Conservation (phyloP, 352 stramenopile genomes). For the Pythium biforme region DNA sequence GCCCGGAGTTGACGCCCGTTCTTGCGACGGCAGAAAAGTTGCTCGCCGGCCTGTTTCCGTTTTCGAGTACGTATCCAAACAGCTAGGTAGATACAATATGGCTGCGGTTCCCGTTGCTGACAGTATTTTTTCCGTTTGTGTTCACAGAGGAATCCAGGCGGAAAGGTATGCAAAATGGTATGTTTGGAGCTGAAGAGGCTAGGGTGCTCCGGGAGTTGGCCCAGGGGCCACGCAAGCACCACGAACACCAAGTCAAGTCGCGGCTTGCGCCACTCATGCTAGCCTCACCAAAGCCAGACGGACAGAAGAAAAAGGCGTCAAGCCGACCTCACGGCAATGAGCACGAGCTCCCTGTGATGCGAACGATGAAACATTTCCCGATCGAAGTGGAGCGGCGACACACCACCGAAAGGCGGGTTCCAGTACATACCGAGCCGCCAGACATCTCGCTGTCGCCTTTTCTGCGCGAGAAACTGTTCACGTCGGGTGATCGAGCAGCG, state of each 20-base stretch:
- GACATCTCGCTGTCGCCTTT: conserved; percentile 14
- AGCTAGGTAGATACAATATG: too few relatives aligned
- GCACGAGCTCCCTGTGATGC: conserved; percentile 22
- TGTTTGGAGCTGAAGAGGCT: conserved; percentile 47
- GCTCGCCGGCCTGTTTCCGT: conserved; percentile 32
- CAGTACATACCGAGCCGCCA: background rate
- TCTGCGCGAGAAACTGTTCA: conserved; percentile 9
- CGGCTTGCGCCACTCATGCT: background rate
- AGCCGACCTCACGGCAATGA: background rate
- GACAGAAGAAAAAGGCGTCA: background rate
- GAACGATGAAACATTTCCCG: conserved; percentile 16
- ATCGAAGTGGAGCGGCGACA: conserved; percentile 8
- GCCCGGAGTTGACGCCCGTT: background rate
- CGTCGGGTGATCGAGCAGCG: background rate
- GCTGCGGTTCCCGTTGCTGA: too few relatives aligned
- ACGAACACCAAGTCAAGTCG: background rate
- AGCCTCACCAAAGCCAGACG: background rate
- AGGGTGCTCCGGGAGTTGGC: conserved; percentile 34
- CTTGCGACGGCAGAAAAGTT: conserved; percentile 10
- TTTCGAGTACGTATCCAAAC: conserved; percentile 28
- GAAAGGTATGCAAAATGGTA: conserved; percentile 33
- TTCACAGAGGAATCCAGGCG: conserved; percentile 36
- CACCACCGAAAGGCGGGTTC: background rate
- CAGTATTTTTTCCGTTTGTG: background rate
- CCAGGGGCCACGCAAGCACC: conserved; percentile 16